Evolutionary conservation across 768 basidiomycete species (phyloP).

Genomic region (Clitopilus passeckerianus): DNA sequence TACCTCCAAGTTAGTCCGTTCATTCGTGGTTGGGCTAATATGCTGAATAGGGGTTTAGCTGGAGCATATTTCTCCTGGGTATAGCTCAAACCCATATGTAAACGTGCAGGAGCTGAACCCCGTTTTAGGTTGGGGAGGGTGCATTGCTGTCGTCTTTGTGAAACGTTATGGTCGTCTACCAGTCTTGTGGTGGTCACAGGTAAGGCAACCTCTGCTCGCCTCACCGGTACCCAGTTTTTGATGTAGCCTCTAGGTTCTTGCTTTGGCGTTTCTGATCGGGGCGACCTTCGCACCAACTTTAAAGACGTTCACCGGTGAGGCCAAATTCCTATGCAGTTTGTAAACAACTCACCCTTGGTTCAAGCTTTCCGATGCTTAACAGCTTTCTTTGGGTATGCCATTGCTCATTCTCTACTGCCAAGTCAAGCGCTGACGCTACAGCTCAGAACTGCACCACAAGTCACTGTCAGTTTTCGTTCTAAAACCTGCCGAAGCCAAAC

Average conservation of each 20-base stretch:
- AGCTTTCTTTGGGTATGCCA: constrained; percentile 22
- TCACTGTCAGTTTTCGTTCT: constrained; percentile 23
- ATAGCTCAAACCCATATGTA: not conserved
- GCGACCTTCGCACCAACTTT: constrained; percentile 49
- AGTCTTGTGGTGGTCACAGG: constrained; percentile 55
- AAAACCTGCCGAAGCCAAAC: not conserved
- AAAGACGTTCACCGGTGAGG: constrained; percentile 32
- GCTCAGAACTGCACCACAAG: constrained; percentile 46
- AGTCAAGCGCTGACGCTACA: not conserved
- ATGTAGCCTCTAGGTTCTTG: constrained; percentile 30
- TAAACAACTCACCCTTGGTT: not conserved
- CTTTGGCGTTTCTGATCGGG: constrained; percentile 45
- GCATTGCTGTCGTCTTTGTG: constrained; percentile 45
- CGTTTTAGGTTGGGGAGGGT: constrained; percentile 36
- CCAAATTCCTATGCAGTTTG: not conserved
- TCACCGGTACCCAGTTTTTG: not conserved
- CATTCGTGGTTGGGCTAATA: not conserved
- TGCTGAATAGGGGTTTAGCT: constrained; percentile 23
- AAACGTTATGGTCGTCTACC: constrained; percentile 55
- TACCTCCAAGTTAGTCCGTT: constrained; percentile 36
- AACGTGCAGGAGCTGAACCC: not conserved
- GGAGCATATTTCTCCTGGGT: constrained; percentile 55
- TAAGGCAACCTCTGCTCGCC: constrained; percentile 4
- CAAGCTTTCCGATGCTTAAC: constrained; percentile 28
- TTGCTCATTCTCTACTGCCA: not conserved